A percentile compares a stretch with the other conserved stretches of the same genome.
These are phyloP conservation scores for Clitopilus hobsonii DNA, from an alignment of 768 basidiomycete species.

Conservation along the genomic window DNA sequence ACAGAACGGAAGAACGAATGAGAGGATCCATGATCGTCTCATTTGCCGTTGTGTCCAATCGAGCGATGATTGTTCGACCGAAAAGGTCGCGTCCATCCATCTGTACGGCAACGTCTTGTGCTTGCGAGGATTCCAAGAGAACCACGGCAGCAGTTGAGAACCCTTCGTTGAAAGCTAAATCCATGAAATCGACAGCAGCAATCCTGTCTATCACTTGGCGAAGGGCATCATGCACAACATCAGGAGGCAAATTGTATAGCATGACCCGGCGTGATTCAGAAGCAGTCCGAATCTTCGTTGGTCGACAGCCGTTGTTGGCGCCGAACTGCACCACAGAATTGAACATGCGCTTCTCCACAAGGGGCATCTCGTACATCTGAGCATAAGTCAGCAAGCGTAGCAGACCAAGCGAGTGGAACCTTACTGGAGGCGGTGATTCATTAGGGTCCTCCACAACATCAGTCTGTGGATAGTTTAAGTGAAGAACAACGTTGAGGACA, in stretches of 20 bases:
- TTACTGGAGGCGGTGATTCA: background rate
- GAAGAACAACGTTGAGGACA: background rate
- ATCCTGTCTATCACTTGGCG: constrained; percentile 19
- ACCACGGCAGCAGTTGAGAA: constrained; percentile 17
- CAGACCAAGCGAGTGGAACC: background rate
- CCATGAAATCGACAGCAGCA: constrained; percentile 18
- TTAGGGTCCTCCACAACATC: background rate
- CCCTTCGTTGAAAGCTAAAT: constrained; percentile 15
- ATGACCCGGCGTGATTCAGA: constrained; percentile 30
- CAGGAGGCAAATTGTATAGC: constrained; percentile 35
- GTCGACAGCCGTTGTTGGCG: constrained; percentile 21
- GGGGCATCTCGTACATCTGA: constrained; percentile 1
- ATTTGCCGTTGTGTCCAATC: constrained; percentile 19
- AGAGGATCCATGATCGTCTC: constrained; percentile 7
- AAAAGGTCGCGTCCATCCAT: constrained; percentile 25
- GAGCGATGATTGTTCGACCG: constrained; percentile 20
- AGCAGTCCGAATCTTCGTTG: constrained; percentile 26
- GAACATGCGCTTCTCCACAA: constrained; percentile 16
- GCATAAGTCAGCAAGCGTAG: background rate
- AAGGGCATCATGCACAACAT: constrained; percentile 19
- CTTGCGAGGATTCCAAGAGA: constrained; percentile 23
- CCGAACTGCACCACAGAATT: constrained; percentile 26
- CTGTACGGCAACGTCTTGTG: constrained; percentile 25
- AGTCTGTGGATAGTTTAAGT: background rate
- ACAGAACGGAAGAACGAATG: constrained; percentile 26